Evolutionary conservation across 176 grass and related monocot species (phyloP).

Genomic region (Saccharum spontaneum): DNA sequence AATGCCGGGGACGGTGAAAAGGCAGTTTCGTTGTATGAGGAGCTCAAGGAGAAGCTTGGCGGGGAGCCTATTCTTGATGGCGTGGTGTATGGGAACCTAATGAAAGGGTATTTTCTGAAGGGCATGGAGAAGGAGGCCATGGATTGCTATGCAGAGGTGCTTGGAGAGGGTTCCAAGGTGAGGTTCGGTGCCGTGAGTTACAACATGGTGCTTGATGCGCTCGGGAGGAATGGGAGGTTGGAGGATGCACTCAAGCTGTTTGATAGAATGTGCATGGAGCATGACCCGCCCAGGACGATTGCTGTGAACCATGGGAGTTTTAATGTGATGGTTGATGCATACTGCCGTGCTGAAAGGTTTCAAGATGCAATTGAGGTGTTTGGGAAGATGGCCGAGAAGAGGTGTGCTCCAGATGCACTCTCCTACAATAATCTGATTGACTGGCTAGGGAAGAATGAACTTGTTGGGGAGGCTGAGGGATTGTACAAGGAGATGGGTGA

Average conservation of each 20-base stretch:
- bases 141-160: constrained; percentile 53
- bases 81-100: constrained; percentile 74
- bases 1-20: constrained; percentile 52
- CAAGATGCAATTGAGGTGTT: constrained; percentile 68
- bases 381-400: constrained; percentile 62
- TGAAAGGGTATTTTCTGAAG: constrained; percentile 82
- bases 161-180: constrained; percentile 61
- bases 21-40: constrained; percentile 59
- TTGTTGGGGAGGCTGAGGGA: constrained; percentile 55
- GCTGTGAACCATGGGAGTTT: constrained; percentile 70
- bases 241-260: constrained; percentile 65
- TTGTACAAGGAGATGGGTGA: constrained; percentile 63
- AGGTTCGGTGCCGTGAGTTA: constrained; percentile 67
- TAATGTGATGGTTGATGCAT: constrained; percentile 82
- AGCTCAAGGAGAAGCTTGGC: constrained; percentile 68
- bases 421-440: constrained; percentile 86
- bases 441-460: constrained; percentile 73
- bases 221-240: constrained; percentile 63
- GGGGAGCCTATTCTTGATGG: constrained; percentile 54
- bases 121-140: constrained; percentile 71
- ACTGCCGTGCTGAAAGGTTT: constrained; percentile 53
- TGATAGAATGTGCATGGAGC: constrained; percentile 67
- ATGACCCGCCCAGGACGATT: constrained; percentile 64
- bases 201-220: constrained; percentile 70
- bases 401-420: constrained; percentile 58